phyloP scores from a whole-genome alignment of 805 yeast species.

The Gaillardinia entomophila region DNA sequence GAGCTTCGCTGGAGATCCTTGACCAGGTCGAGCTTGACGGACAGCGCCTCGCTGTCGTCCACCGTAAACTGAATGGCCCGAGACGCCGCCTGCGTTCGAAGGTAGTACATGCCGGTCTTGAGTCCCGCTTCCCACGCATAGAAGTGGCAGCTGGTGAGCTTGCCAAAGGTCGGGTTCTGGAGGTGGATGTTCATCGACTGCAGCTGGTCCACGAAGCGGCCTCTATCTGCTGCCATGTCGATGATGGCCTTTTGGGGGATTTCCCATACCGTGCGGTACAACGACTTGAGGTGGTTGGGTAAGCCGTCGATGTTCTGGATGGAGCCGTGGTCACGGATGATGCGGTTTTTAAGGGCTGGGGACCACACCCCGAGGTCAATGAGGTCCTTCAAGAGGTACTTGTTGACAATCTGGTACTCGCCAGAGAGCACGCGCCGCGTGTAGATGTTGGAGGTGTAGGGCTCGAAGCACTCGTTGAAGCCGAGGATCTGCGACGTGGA shows the following conservation, averaged over 20 bases:
- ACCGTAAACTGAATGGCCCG: constrained; percentile 34
- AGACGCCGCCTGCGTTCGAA: constrained; percentile 33
- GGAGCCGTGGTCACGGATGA: constrained; percentile 78
- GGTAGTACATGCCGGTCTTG: constrained; percentile 37
- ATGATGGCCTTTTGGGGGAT: constrained; percentile 78
- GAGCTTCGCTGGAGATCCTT: not conserved
- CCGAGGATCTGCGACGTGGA: constrained; percentile 95
- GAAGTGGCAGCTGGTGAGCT: constrained; percentile 39
- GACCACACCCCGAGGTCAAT: constrained; percentile 81
- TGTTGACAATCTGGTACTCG: constrained; percentile 89
- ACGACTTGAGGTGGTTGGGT: constrained; percentile 65
- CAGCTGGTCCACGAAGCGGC: constrained; percentile 57
- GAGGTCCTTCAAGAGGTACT: constrained; percentile 76
- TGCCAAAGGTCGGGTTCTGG: constrained; percentile 30
- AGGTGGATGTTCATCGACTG: constrained; percentile 41
- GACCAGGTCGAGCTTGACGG: not conserved
- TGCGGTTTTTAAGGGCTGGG: constrained; percentile 68
- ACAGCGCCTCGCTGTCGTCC: constrained; percentile 9
- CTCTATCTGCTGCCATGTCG: constrained; percentile 80
- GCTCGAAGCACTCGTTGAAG: constrained; percentile 93
- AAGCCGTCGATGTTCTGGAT: constrained; percentile 68
- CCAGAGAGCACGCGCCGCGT: constrained; percentile 89
- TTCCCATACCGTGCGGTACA: constrained; percentile 98
- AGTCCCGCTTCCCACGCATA: constrained; percentile 35
- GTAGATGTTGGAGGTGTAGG: constrained; percentile 88